Percentiles rank a stretch among this genome's conserved stretches.
phyloP scores from a whole-genome alignment of 2,329 filamentous ascomycete genomes.

The Pseudogymnoascus pannorum region DNA sequence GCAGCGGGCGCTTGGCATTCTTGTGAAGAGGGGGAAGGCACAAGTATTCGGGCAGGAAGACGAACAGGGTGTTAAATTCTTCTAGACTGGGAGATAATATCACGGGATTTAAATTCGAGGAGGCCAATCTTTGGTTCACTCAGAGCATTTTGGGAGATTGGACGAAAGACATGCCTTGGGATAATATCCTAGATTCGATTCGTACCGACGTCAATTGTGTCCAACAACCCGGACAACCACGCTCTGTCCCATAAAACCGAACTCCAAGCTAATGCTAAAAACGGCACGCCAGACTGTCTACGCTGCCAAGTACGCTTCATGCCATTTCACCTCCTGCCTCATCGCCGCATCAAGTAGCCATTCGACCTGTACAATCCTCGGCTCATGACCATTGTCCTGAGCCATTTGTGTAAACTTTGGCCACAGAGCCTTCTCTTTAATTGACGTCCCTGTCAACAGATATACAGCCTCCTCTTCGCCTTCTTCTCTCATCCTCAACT shows the following conservation, averaged over 20 bases:
- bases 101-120: background rate
- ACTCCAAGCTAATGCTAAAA: conserved; percentile 5
- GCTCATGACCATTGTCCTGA: conserved; percentile 66
- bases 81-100: conserved; percentile 40
- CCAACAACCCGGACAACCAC: background rate
- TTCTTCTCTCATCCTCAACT: conserved; percentile 45
- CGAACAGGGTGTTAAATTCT: conserved; percentile 92
- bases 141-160: background rate
- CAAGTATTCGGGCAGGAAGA: conserved; percentile 90
- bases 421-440: conserved; percentile 70
- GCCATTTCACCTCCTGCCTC: conserved; percentile 70
- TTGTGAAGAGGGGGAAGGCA: conserved; percentile 85
- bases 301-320: conserved; percentile 48
- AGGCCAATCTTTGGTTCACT: background rate
- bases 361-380: conserved; percentile 74
- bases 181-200: background rate
- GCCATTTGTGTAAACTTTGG: conserved; percentile 73
- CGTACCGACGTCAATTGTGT: background rate
- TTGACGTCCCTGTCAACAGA: conserved; percentile 62
- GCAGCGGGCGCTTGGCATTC: conserved; percentile 66
- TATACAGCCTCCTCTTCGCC: conserved; percentile 67
- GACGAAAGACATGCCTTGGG: background rate
- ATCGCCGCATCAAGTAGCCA: conserved; percentile 89
- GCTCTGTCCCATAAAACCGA: conserved; percentile 2
- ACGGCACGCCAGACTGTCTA: background rate